Base-by-base conservation (phyloP, 176 grass and related monocot genomes). In the Guadua angustifolia region DNA sequence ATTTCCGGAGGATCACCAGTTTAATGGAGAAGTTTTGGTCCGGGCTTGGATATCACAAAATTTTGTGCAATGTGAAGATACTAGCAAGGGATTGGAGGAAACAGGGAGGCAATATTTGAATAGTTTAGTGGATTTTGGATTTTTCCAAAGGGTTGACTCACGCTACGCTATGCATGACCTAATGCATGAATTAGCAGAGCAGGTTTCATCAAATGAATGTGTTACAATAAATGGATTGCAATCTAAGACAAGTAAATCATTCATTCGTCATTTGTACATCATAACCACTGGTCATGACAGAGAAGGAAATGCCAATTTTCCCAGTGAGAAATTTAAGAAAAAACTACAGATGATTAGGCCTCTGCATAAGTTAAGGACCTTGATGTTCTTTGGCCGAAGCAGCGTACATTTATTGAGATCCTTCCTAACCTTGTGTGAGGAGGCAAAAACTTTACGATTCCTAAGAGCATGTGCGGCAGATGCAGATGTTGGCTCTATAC, bases 11-110 rank as follows among this genome's bases (percentile, higher is more conserved):
- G 87, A 77, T 70, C 6, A 71, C 13, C 1, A 0, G 1, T 92
- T 86, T 71, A 8, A 24, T 43, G 42, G 9, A 9, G 4, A 16
- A 44, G 5, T 22, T 1, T 64, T 88, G 75, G 33, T 91, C n/a
- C 3, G 33, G 36, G 39, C 73, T 13, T 94, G 92, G 92, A 89
- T 91, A n/a, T 68, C 89, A 51, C 86, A 90, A 67, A 78, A 82
- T 45, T 89, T 80, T 72, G 71, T 94, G 21, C 21, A 74, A 6
- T 40, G 6, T 4, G 0, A 58, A 69, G 15, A 47, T 7, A 4
- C 5, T 1, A 16, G 6, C 1, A 26, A 53, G 18, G 74, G 10
- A 55, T 38, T 88, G n/a, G 87, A 92, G 12, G 78, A 89, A 13
- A 88, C 25, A 66, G 92, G 84, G 39, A 57, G 5, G 2, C 0